Evolutionary conservation across 2,329 filamentous ascomycete species (phyloP).

Genomic region (Aspergillus eucalypticola): DNA sequence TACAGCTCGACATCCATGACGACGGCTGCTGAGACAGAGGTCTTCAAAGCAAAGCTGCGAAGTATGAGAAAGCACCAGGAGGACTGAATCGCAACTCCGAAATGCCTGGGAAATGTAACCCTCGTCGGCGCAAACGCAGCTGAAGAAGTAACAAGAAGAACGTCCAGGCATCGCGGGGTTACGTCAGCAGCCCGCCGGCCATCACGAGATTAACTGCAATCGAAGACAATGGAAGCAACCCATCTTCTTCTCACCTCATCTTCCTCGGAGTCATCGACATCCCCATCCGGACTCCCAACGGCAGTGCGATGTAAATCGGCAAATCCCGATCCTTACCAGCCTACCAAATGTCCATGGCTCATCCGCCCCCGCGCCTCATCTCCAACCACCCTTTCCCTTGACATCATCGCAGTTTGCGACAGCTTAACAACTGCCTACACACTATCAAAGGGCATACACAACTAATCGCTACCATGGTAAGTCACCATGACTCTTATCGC

Average conservation of each 20-base stretch:
- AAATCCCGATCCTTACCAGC: neutral
- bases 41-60: no score
- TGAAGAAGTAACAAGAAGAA: neutral
- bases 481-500: neutral
- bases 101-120: neutral
- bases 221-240: neutral
- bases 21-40: constrained; percentile 2
- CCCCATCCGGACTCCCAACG: neutral
- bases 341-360: neutral
- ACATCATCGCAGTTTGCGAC: constrained; percentile 9
- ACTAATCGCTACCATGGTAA: constrained; percentile 22
- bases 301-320: neutral
- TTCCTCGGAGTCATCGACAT: no score
- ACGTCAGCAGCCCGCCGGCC: constrained; percentile 3
- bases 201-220: neutral
- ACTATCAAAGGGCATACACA: neutral
- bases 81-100: neutral
- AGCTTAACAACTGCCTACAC: neutral
- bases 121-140: no score
- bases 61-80: neutral
- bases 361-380: neutral
- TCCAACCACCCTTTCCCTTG: constrained; percentile 2
- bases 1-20: constrained; percentile 75
- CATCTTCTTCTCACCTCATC: neutral
- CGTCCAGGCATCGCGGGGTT: constrained; percentile 1